A percentile compares a stretch with the other conserved stretches of the same genome.
Conservation (phyloP, 192 early-diverging fungal species). For the Coemansia biformis region DNA sequence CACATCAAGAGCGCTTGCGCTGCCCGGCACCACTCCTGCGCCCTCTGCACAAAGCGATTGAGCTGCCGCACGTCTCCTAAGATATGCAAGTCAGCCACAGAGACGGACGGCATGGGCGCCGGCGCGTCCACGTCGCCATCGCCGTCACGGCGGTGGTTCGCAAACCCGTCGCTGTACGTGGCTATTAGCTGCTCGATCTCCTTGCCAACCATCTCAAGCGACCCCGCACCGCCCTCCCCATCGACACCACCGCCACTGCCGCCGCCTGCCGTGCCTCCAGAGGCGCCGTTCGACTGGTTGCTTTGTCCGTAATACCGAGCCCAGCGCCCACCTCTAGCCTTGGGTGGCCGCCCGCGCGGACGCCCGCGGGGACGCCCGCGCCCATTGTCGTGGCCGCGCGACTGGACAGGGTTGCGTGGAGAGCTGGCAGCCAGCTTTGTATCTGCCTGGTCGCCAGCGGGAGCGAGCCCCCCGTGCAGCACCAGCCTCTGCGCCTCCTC, state of each 20-base stretch:
- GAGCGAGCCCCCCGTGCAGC: conserved; percentile 3
- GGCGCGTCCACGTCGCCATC: too few species aligned
- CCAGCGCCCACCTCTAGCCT: neutral
- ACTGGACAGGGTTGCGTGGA: neutral
- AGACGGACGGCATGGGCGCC: neutral
- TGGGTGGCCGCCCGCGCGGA: conserved; percentile 15
- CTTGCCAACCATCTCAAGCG: conserved; percentile 10
- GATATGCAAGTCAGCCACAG: conserved; percentile 23
- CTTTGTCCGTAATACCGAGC: neutral
- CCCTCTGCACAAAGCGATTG: conserved; percentile 40
- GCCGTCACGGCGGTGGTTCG: neutral
- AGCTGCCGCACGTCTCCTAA: conserved; percentile 46
- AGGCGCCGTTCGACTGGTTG: too few species aligned
- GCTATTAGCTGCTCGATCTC: conserved; percentile 33
- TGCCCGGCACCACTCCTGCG: conserved; percentile 38
- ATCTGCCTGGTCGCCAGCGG: neutral
- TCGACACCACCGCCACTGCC: too few species aligned
- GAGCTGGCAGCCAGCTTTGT: too few species aligned
- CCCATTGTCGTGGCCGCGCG: conserved; percentile 14
- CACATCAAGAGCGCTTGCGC: conserved; percentile 37
- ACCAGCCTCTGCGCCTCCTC: conserved; percentile 45
- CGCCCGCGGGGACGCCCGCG: conserved; percentile 8
- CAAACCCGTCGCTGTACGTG: conserved; percentile 1
- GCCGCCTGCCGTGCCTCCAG: too few species aligned
- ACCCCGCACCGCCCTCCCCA: neutral